phyloP scores from a whole-genome alignment of 495 filamentous ascomycete genomes.

The Hypoxylon lienhwacheense region DNA sequence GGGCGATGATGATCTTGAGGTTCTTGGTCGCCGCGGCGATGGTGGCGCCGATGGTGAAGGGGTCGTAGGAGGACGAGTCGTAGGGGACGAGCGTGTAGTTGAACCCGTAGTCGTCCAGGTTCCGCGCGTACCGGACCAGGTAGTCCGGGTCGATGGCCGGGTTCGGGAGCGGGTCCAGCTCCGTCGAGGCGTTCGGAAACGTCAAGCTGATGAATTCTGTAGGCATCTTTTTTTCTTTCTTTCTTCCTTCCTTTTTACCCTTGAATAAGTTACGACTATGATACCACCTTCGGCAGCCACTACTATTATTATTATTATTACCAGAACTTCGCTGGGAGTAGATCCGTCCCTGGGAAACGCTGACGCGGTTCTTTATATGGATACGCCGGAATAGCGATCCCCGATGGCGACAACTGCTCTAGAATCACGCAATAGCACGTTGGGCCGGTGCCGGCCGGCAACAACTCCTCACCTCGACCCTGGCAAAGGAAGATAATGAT shows the following conservation, averaged over 20 bases:
- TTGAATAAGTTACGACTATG: not conserved
- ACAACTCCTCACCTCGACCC: slow-evolving; percentile 22
- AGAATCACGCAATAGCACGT: slow-evolving; percentile 32
- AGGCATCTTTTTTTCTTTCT: slow-evolving; percentile 45
- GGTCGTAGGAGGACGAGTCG: slow-evolving; percentile 53
- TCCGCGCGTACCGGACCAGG: slow-evolving; percentile 52
- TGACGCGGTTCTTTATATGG: slow-evolving; percentile 22
- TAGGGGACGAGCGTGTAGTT: slow-evolving; percentile 60
- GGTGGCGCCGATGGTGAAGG: slow-evolving; percentile 55
- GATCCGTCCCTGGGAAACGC: too few relatives aligned
- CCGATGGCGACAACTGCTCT: slow-evolving; percentile 28
- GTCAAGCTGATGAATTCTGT: slow-evolving; percentile 59
- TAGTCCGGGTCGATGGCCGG: slow-evolving; percentile 51
- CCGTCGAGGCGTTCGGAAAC: slow-evolving; percentile 54
- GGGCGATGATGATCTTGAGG: slow-evolving; percentile 58
- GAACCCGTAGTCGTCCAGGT: slow-evolving; percentile 56
- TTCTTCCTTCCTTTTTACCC: not conserved
- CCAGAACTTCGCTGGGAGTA: too few relatives aligned
- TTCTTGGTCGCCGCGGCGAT: slow-evolving; percentile 56
- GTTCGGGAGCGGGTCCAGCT: slow-evolving; percentile 52
- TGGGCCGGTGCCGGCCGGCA: slow-evolving; percentile 29
- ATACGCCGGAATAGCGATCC: slow-evolving; percentile 1
- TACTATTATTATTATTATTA: too few relatives aligned
- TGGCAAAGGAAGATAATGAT: too few relatives aligned
- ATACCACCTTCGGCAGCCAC: too few relatives aligned